phyloP scores from a whole-genome alignment of 1,139 yeast genomes.

The Yamadazyma atmosphaerica region DNA sequence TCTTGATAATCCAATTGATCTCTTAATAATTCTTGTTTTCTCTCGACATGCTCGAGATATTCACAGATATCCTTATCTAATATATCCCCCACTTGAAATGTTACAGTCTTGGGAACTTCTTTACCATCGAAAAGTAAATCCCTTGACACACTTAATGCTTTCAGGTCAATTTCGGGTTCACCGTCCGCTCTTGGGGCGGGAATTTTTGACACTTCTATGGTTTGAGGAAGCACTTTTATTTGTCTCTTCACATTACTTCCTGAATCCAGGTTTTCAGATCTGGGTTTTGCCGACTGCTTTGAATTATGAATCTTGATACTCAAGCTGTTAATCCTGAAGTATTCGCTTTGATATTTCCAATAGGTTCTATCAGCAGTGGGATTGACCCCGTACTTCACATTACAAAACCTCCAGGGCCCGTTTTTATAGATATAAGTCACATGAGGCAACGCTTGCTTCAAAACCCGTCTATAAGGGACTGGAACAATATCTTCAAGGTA shows the following conservation, averaged over 20 bases:
- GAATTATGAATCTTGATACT: conserved; percentile 17
- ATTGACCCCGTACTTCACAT: conserved; percentile 75
- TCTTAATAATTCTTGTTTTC: conserved; percentile 32
- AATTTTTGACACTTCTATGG: conserved; percentile 17
- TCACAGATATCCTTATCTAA: conserved; percentile 61
- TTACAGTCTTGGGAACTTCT: conserved; percentile 64
- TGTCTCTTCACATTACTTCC: conserved; percentile 3
- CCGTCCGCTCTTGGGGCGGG: conserved; percentile 4
- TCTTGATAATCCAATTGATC: conserved; percentile 45
- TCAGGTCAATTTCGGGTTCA: not conserved
- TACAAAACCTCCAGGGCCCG: conserved; percentile 97
- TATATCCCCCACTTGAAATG: conserved; percentile 83
- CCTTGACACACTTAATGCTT: conserved; percentile 31
- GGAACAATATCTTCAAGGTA: conserved; percentile 68
- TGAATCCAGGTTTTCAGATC: too few relatives aligned
- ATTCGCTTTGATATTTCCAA: conserved; percentile 80
- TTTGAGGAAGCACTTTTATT: conserved; percentile 18
- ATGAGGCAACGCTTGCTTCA: conserved; percentile 80
- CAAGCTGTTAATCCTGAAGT: conserved; percentile 59
- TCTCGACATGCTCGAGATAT: conserved; percentile 35
- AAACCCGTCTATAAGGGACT: conserved; percentile 44
- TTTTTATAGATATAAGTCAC: conserved; percentile 77
- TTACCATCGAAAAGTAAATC: conserved; percentile 73
- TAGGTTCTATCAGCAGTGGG: conserved; percentile 48
- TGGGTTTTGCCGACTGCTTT: not conserved